phyloP scores from a whole-genome alignment of 2,329 filamentous ascomycete species.

The Dactylellina leptospora region DNA sequence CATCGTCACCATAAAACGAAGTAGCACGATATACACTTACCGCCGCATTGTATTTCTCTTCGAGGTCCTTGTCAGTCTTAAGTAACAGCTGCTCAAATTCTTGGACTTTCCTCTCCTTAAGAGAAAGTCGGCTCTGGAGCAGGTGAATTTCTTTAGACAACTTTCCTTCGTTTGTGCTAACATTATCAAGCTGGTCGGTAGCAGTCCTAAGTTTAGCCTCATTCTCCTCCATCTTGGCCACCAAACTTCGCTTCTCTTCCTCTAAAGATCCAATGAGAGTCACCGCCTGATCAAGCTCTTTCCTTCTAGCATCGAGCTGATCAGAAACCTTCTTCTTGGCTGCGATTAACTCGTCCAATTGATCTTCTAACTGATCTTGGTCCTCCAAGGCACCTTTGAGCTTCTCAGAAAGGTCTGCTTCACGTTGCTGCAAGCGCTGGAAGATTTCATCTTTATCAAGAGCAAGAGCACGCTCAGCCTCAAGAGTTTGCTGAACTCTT shows the following conservation, averaged over 20 bases:
- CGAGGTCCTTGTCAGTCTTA: constrained; percentile 85
- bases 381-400: constrained; percentile 90
- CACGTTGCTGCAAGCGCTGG: constrained; percentile 90
- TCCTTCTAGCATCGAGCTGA: constrained; percentile 78
- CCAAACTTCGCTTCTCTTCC: constrained; percentile 80
- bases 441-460: constrained; percentile 99
- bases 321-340: constrained; percentile 89
- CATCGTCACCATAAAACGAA: background rate
- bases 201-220: constrained; percentile 76
- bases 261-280: constrained; percentile 86
- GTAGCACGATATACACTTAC: constrained; percentile 54
- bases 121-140: constrained; percentile 84
- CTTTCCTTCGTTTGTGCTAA: constrained; percentile 77
- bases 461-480: constrained; percentile 93
- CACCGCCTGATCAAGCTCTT: constrained; percentile 90
- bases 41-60: constrained; percentile 77
- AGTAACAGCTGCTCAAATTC: constrained; percentile 86
- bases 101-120: constrained; percentile 88
- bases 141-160: constrained; percentile 87
- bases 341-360: constrained; percentile 85
- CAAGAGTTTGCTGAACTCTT: constrained; percentile 89
- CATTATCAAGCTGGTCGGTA: constrained; percentile 74
- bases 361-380: constrained; percentile 90
- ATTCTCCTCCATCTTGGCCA: constrained; percentile 72
- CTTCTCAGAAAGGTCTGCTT: constrained; percentile 91